Evolutionary conservation across 2,329 filamentous ascomycete genomes (phyloP).

Genomic region (Nemania sp.): DNA sequence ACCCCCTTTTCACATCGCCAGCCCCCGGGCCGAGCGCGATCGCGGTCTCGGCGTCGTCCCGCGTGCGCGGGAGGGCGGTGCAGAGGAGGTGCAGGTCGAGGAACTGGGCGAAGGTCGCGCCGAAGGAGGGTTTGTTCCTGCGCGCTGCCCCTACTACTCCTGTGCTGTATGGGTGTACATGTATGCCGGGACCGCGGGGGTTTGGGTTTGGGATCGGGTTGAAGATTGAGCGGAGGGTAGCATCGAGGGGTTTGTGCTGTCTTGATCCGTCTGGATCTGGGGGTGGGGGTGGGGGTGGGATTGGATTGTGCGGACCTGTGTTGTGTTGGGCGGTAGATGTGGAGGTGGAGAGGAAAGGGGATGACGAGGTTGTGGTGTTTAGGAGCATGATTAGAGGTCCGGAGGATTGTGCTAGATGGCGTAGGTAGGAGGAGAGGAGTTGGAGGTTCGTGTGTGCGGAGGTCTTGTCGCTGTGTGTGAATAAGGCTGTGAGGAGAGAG

Average conservation of each 20-base stretch:
- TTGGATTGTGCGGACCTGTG: conserved; percentile 9
- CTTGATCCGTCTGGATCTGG: conserved; percentile 14
- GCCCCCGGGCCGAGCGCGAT: conserved; percentile 27
- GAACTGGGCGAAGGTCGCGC: conserved; percentile 66
- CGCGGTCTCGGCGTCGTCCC: conserved; percentile 55
- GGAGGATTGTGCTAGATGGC: conserved; percentile 58
- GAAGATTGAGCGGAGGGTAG: conserved; percentile 65
- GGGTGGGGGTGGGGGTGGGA: neutral
- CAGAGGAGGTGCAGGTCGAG: conserved; percentile 67
- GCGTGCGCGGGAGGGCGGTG: conserved; percentile 57
- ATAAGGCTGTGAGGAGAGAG: conserved; percentile 63
- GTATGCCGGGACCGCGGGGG: conserved; percentile 25
- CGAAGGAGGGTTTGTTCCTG: conserved; percentile 64
- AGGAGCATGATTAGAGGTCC: conserved; percentile 66
- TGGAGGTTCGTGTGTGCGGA: conserved; percentile 63
- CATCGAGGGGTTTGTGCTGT: conserved; percentile 51
- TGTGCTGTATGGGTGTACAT: conserved; percentile 25
- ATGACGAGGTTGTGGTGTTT: conserved; percentile 60
- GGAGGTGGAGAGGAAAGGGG: conserved; percentile 23
- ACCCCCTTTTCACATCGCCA: conserved; percentile 50
- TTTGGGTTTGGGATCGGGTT: conserved; percentile 52
- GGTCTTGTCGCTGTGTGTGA: conserved; percentile 60
- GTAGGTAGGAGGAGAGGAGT: conserved; percentile 61
- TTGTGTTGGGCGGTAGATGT: conserved; percentile 12
- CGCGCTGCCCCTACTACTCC: conserved; percentile 30